phyloP scores from a whole-genome alignment of 352 stramenopile species.

The Globisporangium camurandrum region DNA sequence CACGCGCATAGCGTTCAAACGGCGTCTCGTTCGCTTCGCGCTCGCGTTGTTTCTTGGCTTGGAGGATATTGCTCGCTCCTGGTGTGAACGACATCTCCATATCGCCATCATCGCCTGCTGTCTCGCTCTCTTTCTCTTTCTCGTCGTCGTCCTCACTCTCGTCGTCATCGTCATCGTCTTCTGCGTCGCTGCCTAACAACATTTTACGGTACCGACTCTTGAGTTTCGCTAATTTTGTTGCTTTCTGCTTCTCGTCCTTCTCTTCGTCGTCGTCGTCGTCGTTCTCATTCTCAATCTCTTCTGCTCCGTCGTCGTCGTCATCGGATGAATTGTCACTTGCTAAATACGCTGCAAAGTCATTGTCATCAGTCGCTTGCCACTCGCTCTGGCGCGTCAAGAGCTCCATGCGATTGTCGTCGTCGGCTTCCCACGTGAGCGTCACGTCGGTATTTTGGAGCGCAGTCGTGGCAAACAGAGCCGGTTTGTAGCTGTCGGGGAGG shows the following conservation, averaged over 20 bases:
- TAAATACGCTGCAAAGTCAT: slow-evolving; percentile 93
- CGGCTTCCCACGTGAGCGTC: slow-evolving; percentile 94
- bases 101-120: slow-evolving; percentile 32
- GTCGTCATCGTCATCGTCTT: slow-evolving; percentile 46
- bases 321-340: slow-evolving; percentile 71
- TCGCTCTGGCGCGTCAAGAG: slow-evolving; percentile 61
- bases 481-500: slow-evolving; percentile 92
- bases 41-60: slow-evolving; percentile 71
- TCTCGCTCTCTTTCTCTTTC: too few species aligned
- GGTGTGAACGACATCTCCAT: slow-evolving; percentile 84
- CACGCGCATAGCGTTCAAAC: slow-evolving; percentile 75
- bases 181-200: slow-evolving; percentile 61
- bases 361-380: slow-evolving; percentile 84
- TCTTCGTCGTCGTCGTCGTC: slow-evolving; percentile 22
- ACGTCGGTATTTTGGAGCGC: slow-evolving; percentile 91
- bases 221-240: slow-evolving; percentile 65
- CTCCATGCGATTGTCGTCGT: slow-evolving; percentile 88
- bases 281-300: slow-evolving; percentile 34
- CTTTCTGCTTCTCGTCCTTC: slow-evolving; percentile 36
- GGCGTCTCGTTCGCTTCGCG: slow-evolving; percentile 73
- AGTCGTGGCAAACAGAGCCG: slow-evolving; percentile 90
- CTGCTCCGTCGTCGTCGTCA: slow-evolving; percentile 43
- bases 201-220: slow-evolving; percentile 78
- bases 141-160: slow-evolving; percentile 11
- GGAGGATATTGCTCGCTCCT: slow-evolving; percentile 54